Conservation (phyloP, 148 eudicot genomes). For the Chenopodium album region DNA sequence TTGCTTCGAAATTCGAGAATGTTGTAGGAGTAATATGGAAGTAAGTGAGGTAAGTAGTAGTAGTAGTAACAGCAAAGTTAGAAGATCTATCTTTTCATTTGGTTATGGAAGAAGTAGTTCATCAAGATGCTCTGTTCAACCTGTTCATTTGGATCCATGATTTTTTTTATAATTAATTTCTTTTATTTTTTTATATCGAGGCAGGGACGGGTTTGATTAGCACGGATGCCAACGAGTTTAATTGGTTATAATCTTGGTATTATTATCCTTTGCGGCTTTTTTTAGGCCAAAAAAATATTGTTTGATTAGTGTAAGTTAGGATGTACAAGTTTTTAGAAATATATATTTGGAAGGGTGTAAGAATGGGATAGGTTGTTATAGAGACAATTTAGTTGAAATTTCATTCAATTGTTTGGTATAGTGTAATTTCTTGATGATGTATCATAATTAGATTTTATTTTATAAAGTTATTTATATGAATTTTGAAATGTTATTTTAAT, state of each 20-base stretch:
- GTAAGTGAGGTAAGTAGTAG: slow-evolving; percentile 32
- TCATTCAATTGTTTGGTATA: neutral
- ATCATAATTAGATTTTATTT: neutral
- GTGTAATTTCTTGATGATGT: neutral
- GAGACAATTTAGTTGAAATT: slow-evolving; percentile 21
- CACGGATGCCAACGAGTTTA: too few relatives aligned
- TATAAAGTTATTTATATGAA: neutral
- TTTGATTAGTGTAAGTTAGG: slow-evolving; percentile 17
- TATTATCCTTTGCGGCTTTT: neutral
- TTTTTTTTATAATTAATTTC: neutral
- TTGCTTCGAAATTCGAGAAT: slow-evolving; percentile 56
- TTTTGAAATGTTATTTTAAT: too few relatives aligned
- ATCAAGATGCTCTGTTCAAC: slow-evolving; percentile 57
- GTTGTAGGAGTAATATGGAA: slow-evolving; percentile 19
- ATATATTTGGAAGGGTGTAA: slow-evolving; percentile 16
- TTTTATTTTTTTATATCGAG: neutral
- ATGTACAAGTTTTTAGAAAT: slow-evolving; percentile 14
- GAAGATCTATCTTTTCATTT: slow-evolving; percentile 67
- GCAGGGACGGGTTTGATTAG: neutral
- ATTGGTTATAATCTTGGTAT: neutral
- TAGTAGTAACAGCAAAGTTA: slow-evolving; percentile 30
- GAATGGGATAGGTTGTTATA: slow-evolving; percentile 8
- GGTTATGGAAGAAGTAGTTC: slow-evolving; percentile 52
- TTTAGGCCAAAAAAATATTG: neutral
- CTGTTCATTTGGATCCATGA: slow-evolving; percentile 46